A percentile compares a stretch with the other conserved stretches of the same genome.
Evolutionary conservation across 345 rosid species (phyloP).

Genomic region (Salix exigua): DNA sequence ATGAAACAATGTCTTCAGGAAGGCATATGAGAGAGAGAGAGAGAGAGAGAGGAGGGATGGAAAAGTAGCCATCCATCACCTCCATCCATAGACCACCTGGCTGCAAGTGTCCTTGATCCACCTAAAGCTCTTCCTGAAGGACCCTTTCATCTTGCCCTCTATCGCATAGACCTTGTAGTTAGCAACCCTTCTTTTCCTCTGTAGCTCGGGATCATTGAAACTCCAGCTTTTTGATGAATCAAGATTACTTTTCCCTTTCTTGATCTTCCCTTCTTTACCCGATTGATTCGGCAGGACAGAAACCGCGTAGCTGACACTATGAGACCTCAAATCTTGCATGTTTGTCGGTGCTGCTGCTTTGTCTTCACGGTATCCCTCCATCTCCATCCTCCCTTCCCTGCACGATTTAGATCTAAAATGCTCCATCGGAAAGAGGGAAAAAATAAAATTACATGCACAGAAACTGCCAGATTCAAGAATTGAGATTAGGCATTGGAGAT

Average conservation of each 20-base stretch:
- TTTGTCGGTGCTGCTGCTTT: conserved; percentile 34
- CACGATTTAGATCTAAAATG: conserved; percentile 55
- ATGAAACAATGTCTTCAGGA: not conserved
- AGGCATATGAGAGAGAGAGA: not conserved
- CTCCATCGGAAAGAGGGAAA: conserved; percentile 34
- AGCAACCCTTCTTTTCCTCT: conserved; percentile 92
- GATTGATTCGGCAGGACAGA: conserved; percentile 23
- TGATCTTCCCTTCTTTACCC: conserved; percentile 45
- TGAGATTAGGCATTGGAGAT: not conserved
- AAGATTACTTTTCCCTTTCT: conserved; percentile 43
- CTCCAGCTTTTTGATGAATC: conserved; percentile 61
- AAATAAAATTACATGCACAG: not conserved
- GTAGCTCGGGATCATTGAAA: conserved; percentile 72
- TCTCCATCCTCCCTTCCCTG: conserved; percentile 38
- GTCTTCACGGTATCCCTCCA: conserved; percentile 31
- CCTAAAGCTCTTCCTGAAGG: conserved; percentile 74
- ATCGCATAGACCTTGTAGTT: conserved; percentile 73
- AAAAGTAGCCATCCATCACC: conserved; percentile 24
- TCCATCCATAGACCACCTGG: conserved; percentile 59
- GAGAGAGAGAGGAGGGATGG: not conserved
- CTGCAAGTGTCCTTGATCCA: conserved; percentile 79
- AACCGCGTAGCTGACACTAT: conserved; percentile 39
- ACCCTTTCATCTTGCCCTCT: conserved; percentile 88
- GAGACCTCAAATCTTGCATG: conserved; percentile 64
- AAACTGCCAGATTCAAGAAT: conserved; percentile 5